Base-by-base conservation (phyloP, 441 rosid species). In the Aquilaria agallochum region DNA sequence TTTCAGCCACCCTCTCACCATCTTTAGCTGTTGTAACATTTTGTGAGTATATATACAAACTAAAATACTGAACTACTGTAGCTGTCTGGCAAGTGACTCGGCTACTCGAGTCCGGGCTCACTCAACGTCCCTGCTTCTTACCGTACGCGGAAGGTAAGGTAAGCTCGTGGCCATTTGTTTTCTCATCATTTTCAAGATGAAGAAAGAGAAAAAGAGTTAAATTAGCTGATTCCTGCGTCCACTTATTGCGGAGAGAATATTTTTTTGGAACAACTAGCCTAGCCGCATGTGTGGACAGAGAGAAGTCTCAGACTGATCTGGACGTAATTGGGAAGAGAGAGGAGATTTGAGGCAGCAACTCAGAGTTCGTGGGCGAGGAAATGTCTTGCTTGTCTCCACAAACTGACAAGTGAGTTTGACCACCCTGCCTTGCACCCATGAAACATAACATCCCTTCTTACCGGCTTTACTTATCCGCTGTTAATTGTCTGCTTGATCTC, bases 351-450 rank as follows among this genome's bases (percentile, higher is more conserved):
- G 30, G 59, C 14, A 62, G 58, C 46, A 65, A 64, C 62, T 63
- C 15, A 20, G 68, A 69, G 74, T 65, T 74, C 59, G 64, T 44
- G 64, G 68, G 40, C 72, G 44, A 63, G 50, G 63, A 53, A 62
- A 61, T 76, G 80, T 79, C 70, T 72, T 59, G 71, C 63, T 66
- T 83, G 80, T 80, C 82, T 62, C 64, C 80, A 68, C 72, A 76
- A 75, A 34, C 67, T 60, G 89, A 78, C 86, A 78, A 79, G 60
- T 48, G 59, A 79, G 69, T 62, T 68, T 68, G 75, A 53, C 72
- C 74, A 27, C 60, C 58, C 58, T 79, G 78, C 72, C 74, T 64
- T 68, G 72, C 76, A 77, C 66, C 60, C 69, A 56, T 69, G 81
- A 83, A 76, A 80, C 81, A 71, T 68, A 63, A 64, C 69, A 36